Conservation (phyloP, 345 rosid genomes). For the Euphorbia peplus region DNA sequence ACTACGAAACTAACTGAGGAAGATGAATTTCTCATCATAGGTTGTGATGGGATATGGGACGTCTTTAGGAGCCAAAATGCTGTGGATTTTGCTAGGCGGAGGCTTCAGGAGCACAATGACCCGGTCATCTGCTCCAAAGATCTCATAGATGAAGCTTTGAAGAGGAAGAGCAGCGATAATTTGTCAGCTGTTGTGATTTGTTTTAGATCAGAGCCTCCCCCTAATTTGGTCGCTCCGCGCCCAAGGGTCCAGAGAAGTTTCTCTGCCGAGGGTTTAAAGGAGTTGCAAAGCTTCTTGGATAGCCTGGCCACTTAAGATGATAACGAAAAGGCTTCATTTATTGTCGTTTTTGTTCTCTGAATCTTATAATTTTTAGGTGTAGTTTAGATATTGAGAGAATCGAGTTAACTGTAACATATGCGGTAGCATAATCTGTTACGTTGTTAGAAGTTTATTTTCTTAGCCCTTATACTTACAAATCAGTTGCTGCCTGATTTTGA, state of each 20-base stretch:
- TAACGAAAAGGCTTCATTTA: neutral
- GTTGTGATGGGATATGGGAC: conserved; percentile 92
- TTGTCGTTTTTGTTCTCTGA: neutral
- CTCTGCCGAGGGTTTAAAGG: conserved; percentile 71
- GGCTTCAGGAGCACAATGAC: conserved; percentile 80
- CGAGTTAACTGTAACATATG: conserved; percentile 53
- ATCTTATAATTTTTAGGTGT: conserved; percentile 13
- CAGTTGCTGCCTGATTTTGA: conserved; percentile 1
- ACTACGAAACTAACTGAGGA: conserved; percentile 49
- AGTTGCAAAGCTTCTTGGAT: conserved; percentile 68
- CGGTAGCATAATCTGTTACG: conserved; percentile 20
- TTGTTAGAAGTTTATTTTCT: conserved; percentile 5
- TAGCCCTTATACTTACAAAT: neutral
- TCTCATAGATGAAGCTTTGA: conserved; percentile 73
- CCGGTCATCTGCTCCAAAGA: conserved; percentile 72
- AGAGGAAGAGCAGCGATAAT: conserved; percentile 85
- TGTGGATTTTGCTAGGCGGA: conserved; percentile 79
- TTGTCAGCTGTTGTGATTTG: conserved; percentile 69
- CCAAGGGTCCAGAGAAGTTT: conserved; percentile 65
- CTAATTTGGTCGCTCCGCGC: conserved; percentile 60
- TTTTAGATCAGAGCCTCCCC: conserved; percentile 70
- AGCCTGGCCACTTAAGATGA: conserved; percentile 39
- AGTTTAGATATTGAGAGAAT: conserved; percentile 24
- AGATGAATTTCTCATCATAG: conserved; percentile 83
- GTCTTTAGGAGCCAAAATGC: conserved; percentile 88